phyloP scores from a whole-genome alignment of 208 protist genomes.

The Naegleria fowleri region DNA sequence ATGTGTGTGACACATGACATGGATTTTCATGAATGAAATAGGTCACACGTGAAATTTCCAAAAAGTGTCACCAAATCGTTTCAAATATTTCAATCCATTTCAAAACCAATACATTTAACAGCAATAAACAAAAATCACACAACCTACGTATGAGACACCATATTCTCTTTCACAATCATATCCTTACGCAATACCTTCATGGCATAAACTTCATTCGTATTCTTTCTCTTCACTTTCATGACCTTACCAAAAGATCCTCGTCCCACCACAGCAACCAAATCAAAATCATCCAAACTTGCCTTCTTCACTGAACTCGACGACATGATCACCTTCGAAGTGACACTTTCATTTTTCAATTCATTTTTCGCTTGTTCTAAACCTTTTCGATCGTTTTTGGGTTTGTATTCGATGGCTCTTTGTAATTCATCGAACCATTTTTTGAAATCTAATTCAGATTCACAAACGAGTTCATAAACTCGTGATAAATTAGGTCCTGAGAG shows the following conservation, averaged over 20 bases:
- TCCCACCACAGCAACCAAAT: conserved; percentile 75
- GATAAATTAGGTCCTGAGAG: not conserved
- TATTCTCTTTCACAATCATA: conserved; percentile 27
- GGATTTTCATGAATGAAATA: too few species aligned
- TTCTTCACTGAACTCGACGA: not conserved
- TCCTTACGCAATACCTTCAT: conserved; percentile 56
- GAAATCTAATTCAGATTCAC: not conserved
- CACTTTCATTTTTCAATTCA: not conserved
- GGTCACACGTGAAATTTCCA: too few species aligned
- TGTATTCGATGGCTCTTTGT: not conserved
- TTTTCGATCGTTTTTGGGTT: too few species aligned
- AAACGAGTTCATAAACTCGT: not conserved
- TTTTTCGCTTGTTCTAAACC: not conserved
- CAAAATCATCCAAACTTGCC: conserved; percentile 62
- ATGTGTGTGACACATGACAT: too few species aligned
- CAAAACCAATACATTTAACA: too few species aligned
- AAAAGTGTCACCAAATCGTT: too few species aligned
- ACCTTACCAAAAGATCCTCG: conserved; percentile 88
- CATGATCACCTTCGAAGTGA: not conserved
- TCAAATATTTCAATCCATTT: too few species aligned
- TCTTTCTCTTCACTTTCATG: conserved; percentile 66
- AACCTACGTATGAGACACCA: conserved; percentile 54
- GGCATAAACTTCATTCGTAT: conserved; percentile 46
- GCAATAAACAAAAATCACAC: too few species aligned
- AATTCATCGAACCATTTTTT: not conserved